These are phyloP conservation scores for Globisporangium recalcitrans DNA, from an alignment of 352 stramenopile genomes.

Conservation along the genomic window DNA sequence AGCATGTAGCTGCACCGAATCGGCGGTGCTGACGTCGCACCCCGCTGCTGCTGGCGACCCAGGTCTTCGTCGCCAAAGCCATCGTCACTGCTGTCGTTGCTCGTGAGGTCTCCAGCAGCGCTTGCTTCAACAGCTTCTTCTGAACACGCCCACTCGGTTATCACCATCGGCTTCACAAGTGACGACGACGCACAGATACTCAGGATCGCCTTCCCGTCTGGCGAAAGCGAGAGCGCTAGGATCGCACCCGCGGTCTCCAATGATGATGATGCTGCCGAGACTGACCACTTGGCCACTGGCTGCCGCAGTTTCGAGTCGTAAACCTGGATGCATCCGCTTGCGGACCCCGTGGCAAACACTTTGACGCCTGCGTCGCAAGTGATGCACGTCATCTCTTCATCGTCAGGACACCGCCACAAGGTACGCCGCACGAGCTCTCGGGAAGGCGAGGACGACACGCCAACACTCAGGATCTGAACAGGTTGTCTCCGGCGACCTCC, in stretches of 20 bases:
- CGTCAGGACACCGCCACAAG: neutral
- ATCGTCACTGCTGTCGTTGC: constrained; percentile 14
- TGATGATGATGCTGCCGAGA: neutral
- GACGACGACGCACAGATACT: neutral
- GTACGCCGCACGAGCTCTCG: constrained; percentile 3
- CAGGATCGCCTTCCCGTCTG: constrained; percentile 8
- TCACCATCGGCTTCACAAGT: neutral
- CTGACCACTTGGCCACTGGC: constrained; percentile 8
- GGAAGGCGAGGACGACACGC: neutral
- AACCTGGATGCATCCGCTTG: neutral
- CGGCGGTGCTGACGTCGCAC: neutral
- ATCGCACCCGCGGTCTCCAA: neutral
- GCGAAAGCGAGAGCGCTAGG: constrained; percentile 10
- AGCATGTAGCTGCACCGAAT: constrained; percentile 6
- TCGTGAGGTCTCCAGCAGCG: neutral
- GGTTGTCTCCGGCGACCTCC: neutral
- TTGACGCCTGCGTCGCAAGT: neutral
- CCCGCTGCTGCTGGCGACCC: neutral
- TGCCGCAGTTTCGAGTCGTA: constrained; percentile 15
- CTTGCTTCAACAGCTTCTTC: constrained; percentile 4
- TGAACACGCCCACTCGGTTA: constrained; percentile 13
- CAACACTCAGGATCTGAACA: constrained; percentile 1
- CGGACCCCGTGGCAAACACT: constrained; percentile 11
- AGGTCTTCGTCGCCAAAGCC: neutral
- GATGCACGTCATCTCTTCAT: constrained; percentile 10